Conservation (phyloP, 345 rosid genomes). For the Raphanus sativus region DNA sequence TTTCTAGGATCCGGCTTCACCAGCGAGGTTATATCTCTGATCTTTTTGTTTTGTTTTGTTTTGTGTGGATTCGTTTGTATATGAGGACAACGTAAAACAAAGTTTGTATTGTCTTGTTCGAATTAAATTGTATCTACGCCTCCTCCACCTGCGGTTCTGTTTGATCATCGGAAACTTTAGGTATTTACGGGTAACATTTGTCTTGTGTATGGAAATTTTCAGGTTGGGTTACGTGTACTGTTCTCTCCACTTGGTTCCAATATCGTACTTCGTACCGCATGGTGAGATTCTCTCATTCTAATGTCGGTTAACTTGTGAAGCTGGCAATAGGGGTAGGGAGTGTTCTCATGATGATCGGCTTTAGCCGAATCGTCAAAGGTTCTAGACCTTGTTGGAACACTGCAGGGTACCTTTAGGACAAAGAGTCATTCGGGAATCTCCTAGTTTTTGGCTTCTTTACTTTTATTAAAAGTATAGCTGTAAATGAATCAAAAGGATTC, state of each 20-base stretch:
- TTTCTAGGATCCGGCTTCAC: constrained; percentile 45
- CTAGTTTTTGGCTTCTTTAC: background rate
- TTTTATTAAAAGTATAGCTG: background rate
- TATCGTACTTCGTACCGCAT: constrained; percentile 73
- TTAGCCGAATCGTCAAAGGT: background rate
- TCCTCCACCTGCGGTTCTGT: background rate
- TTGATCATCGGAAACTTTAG: background rate
- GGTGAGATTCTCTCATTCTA: constrained; percentile 43
- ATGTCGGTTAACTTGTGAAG: background rate
- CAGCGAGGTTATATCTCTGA: constrained; percentile 39
- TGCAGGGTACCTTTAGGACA: constrained; percentile 4
- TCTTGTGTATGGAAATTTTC: constrained; percentile 6
- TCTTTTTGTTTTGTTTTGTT: background rate
- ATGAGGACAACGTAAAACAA: background rate
- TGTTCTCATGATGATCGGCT: background rate
- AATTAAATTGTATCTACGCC: background rate
- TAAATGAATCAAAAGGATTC: background rate
- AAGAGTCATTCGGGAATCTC: background rate
- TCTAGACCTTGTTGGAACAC: background rate
- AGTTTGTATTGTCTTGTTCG: background rate
- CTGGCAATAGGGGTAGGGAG: background rate
- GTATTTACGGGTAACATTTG: background rate
- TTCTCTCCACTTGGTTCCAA: constrained; percentile 67
- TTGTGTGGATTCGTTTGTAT: constrained; percentile 2
- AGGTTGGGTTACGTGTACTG: constrained; percentile 80